phyloP scores from a whole-genome alignment of 2,329 filamentous ascomycete genomes.

The Lasiodiplodia citricola region DNA sequence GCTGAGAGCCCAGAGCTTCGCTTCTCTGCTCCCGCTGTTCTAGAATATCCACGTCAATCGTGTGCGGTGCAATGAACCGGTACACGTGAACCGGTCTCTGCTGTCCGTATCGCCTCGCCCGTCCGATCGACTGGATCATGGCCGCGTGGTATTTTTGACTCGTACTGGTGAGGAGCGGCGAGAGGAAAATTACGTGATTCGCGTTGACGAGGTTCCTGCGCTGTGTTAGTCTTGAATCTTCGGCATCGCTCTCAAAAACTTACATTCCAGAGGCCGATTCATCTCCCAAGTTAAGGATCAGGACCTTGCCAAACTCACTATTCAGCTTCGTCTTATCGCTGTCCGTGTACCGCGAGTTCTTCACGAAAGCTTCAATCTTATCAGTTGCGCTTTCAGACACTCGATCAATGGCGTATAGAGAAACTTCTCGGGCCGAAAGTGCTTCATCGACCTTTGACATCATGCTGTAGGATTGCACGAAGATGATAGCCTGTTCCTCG shows the following conservation, averaged over 20 bases:
- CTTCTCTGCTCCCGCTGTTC: constrained; percentile 48
- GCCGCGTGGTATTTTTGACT: constrained; percentile 62
- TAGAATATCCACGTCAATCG: constrained; percentile 55
- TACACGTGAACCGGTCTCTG: constrained; percentile 63
- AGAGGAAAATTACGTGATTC: constrained; percentile 69
- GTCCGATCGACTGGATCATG: constrained; percentile 69
- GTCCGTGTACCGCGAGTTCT: constrained; percentile 13
- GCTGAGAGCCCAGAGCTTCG: not conserved
- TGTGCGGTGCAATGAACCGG: constrained; percentile 82
- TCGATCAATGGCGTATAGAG: constrained; percentile 45
- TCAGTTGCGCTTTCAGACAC: constrained; percentile 15
- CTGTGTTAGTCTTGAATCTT: constrained; percentile 38
- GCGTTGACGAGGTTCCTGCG: constrained; percentile 63
- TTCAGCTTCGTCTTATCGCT: not conserved
- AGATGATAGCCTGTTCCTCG: constrained; percentile 60
- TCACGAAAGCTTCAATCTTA: not conserved
- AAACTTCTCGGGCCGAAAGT: constrained; percentile 39
- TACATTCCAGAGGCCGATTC: constrained; percentile 61
- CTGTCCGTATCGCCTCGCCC: constrained; percentile 64
- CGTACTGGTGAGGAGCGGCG: constrained; percentile 57
- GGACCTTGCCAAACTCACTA: constrained; percentile 47
- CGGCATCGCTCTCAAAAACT: not conserved
- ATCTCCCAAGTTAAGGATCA: constrained; percentile 63
- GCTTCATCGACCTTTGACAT: constrained; percentile 46
- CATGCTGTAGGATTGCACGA: constrained; percentile 59